These are phyloP conservation scores for Pisolithus tinctorius DNA, from an alignment of 768 basidiomycete genomes.

Conservation along the genomic window DNA sequence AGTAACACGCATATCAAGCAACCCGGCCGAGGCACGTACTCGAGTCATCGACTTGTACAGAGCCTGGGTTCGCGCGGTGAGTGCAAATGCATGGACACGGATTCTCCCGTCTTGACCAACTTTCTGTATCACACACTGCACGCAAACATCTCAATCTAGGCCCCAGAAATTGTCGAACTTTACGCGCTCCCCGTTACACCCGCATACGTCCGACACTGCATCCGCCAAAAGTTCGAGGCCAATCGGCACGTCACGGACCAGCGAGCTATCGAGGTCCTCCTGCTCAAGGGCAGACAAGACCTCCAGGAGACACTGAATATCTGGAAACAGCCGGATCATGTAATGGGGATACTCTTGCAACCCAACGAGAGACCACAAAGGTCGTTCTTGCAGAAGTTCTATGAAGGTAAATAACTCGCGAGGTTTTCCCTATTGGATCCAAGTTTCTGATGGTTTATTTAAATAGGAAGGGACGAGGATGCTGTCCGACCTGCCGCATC, in stretches of 20 bases:
- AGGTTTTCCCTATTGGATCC: conserved; percentile 1
- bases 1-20: conserved; percentile 51
- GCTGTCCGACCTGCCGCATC: conserved; percentile 65
- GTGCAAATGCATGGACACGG: conserved; percentile 25
- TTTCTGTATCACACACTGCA: background rate
- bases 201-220: conserved; percentile 67
- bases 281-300: conserved; percentile 80
- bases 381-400: conserved; percentile 80
- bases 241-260: conserved; percentile 79
- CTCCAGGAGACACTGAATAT: conserved; percentile 92
- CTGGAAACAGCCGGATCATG: conserved; percentile 86
- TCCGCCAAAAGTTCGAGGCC: conserved; percentile 82
- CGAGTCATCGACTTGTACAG: conserved; percentile 78
- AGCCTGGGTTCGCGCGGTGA: conserved; percentile 87
- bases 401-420: conserved; percentile 52
- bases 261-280: conserved; percentile 76
- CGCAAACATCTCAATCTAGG: conserved; percentile 40
- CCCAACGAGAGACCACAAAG: conserved; percentile 38
- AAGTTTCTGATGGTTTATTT: background rate
- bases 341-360: conserved; percentile 62
- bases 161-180: conserved; percentile 81
- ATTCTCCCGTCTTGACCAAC: background rate
- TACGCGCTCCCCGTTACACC: conserved; percentile 82
- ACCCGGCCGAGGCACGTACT: conserved; percentile 51
- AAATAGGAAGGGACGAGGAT: conserved; percentile 68